Conservation (phyloP, 805 yeast species). For the Barnettozyma wickerhamii region DNA sequence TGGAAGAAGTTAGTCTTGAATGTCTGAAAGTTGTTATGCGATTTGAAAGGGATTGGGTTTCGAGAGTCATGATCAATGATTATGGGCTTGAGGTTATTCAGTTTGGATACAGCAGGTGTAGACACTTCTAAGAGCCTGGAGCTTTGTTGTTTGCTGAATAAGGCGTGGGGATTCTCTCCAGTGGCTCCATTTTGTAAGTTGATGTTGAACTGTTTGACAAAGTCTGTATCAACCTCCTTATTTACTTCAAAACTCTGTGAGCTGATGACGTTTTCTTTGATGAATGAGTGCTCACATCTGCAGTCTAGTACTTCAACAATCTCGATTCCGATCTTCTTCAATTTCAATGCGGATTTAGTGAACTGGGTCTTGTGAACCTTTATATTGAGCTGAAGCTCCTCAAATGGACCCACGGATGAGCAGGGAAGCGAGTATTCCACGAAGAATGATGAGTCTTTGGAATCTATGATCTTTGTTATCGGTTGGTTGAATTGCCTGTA, state of each 20-base stretch:
- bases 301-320: constrained; percentile 49
- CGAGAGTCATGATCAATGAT: constrained; percentile 18
- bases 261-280: constrained; percentile 39
- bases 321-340: constrained; percentile 44
- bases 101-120: constrained; percentile 16
- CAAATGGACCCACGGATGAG: constrained; percentile 57
- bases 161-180: constrained; percentile 19
- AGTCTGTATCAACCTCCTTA: constrained; percentile 9
- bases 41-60: constrained; percentile 29
- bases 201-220: constrained; percentile 26
- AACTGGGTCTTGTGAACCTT: constrained; percentile 33
- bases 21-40: constrained; percentile 45
- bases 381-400: constrained; percentile 36
- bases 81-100: constrained; percentile 28
- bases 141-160: constrained; percentile 29
- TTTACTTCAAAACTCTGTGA: constrained; percentile 13
- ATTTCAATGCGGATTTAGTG: constrained; percentile 23
- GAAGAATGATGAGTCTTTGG: constrained; percentile 45
- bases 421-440: constrained; percentile 44
- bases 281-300: constrained; percentile 33
- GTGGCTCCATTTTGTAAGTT: constrained; percentile 19
- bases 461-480: constrained; percentile 36
- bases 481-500: constrained; percentile 53
- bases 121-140: constrained; percentile 24
- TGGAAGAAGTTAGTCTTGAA: constrained; percentile 44